A percentile compares a stretch with the other conserved stretches of the same genome.
Evolutionary conservation across 2,329 filamentous ascomycete genomes (phyloP).

Genomic region (Exophiala calicioides): DNA sequence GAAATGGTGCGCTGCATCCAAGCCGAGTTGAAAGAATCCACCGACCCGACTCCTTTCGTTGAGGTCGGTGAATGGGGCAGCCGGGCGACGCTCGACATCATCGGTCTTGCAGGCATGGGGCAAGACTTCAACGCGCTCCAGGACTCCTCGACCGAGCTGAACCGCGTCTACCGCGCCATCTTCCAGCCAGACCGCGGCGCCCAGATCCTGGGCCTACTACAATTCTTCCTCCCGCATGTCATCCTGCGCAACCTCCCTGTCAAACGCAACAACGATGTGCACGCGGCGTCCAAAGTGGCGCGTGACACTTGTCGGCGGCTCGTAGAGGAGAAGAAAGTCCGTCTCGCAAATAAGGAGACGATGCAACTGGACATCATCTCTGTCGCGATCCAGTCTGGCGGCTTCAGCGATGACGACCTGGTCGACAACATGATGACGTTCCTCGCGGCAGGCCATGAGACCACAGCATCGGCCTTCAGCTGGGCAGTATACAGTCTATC

Average conservation of each 20-base stretch:
- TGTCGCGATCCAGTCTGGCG: slow-evolving; percentile 73
- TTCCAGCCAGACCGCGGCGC: slow-evolving; percentile 57
- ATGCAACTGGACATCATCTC: slow-evolving; percentile 73
- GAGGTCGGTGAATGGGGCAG: slow-evolving; percentile 66
- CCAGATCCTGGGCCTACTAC: slow-evolving; percentile 59
- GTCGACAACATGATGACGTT: slow-evolving; percentile 90
- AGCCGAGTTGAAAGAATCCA: slow-evolving; percentile 34
- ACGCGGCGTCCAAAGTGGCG: slow-evolving; percentile 59
- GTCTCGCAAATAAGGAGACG: slow-evolving; percentile 50
- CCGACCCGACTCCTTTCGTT: slow-evolving; percentile 47
- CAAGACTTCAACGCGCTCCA: slow-evolving; percentile 68
- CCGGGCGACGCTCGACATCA: slow-evolving; percentile 72
- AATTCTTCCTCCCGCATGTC: slow-evolving; percentile 63
- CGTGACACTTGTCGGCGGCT: slow-evolving; percentile 67
- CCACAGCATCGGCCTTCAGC: slow-evolving; percentile 34
- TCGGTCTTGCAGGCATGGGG: slow-evolving; percentile 70
- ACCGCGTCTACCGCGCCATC: slow-evolving; percentile 57
- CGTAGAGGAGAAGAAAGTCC: slow-evolving; percentile 68
- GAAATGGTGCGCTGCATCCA: slow-evolving; percentile 67
- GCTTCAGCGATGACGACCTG: slow-evolving; percentile 76
- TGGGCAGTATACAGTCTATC: slow-evolving; percentile 36
- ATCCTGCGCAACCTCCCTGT: slow-evolving; percentile 66
- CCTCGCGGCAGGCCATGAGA: slow-evolving; percentile 63
- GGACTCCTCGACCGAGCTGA: slow-evolving; percentile 62
- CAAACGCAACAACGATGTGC: slow-evolving; percentile 67